Evolutionary conservation across 2,329 filamentous ascomycete genomes (phyloP).

Genomic region (Myrmaecium sp.): DNA sequence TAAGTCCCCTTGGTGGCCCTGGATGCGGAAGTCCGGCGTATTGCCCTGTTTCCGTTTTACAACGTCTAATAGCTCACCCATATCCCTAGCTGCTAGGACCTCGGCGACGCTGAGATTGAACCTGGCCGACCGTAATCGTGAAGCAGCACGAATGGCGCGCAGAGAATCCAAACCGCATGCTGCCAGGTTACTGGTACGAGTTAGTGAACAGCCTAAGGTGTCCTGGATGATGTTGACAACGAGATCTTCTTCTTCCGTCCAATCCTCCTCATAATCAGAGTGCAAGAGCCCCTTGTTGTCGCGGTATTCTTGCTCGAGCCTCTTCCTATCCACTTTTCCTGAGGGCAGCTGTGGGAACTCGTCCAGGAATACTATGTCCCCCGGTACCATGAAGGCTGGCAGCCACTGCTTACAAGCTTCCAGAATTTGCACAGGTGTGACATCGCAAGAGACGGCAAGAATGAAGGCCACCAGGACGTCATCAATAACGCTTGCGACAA

Average conservation of each 20-base stretch:
- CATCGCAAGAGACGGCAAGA: conserved; percentile 30
- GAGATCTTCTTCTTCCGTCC: not conserved
- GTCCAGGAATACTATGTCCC: conserved; percentile 46
- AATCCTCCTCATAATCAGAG: too few species aligned
- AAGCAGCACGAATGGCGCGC: conserved; percentile 44
- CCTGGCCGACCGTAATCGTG: conserved; percentile 41
- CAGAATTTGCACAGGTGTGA: conserved; percentile 30
- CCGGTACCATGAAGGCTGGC: conserved; percentile 68
- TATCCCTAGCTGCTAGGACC: conserved; percentile 40
- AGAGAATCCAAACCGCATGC: conserved; percentile 50
- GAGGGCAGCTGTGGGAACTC: conserved; percentile 62
- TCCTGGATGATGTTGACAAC: conserved; percentile 18
- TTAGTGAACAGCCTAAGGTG: conserved; percentile 24
- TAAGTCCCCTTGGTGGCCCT: not conserved
- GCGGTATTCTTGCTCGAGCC: conserved; percentile 40
- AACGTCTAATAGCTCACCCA: conserved; percentile 21
- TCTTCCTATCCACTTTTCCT: conserved; percentile 63
- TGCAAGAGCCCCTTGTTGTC: conserved; percentile 9
- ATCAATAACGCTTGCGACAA: conserved; percentile 48
- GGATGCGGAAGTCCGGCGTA: conserved; percentile 8
- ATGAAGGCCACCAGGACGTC: conserved; percentile 62
- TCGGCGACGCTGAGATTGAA: conserved; percentile 40
- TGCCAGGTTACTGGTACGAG: conserved; percentile 28
- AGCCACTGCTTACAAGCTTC: conserved; percentile 56
- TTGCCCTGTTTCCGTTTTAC: too few species aligned